Evolutionary conservation across 805 yeast genomes (phyloP).

Genomic region (Saccharomycopsis malanga): DNA sequence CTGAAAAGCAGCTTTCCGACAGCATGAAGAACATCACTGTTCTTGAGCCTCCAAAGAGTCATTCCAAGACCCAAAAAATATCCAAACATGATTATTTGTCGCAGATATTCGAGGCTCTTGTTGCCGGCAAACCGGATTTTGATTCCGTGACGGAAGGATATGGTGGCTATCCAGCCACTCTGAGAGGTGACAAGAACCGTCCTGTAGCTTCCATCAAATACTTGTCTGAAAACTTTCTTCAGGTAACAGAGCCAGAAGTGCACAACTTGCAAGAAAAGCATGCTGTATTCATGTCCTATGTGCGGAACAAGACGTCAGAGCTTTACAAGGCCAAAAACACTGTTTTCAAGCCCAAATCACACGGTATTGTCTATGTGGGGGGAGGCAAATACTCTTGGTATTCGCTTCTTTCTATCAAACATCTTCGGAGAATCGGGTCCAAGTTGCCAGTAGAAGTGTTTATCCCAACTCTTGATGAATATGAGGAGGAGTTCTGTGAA

Average conservation of each 20-base stretch:
- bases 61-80: slow-evolving; percentile 3
- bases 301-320: slow-evolving; percentile 5
- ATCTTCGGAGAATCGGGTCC: slow-evolving; percentile 43
- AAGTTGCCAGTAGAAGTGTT: slow-evolving; percentile 65
- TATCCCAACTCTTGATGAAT: slow-evolving; percentile 58
- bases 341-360: slow-evolving; percentile 35
- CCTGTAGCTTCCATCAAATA: slow-evolving; percentile 7
- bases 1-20: neutral
- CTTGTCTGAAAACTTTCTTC: slow-evolving; percentile 4
- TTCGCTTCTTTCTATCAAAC: slow-evolving; percentile 42
- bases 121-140: slow-evolving; percentile 18
- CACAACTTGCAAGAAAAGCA: slow-evolving; percentile 13
- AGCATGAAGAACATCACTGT: neutral
- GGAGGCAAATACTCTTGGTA: slow-evolving; percentile 56
- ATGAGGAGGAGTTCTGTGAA: slow-evolving; percentile 60
- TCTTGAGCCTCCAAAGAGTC: neutral
- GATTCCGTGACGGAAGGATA: slow-evolving; percentile 10
- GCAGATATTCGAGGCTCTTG: slow-evolving; percentile 9
- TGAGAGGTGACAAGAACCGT: slow-evolving; percentile 17
- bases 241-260: slow-evolving; percentile 10
- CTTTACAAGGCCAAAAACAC: neutral
- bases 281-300: slow-evolving; percentile 2
- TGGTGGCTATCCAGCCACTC: slow-evolving; percentile 16
- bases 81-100: slow-evolving; percentile 10
- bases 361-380: slow-evolving; percentile 59